phyloP scores from a whole-genome alignment of 108 stramenopile species.

The Schizochytrium sp. region DNA sequence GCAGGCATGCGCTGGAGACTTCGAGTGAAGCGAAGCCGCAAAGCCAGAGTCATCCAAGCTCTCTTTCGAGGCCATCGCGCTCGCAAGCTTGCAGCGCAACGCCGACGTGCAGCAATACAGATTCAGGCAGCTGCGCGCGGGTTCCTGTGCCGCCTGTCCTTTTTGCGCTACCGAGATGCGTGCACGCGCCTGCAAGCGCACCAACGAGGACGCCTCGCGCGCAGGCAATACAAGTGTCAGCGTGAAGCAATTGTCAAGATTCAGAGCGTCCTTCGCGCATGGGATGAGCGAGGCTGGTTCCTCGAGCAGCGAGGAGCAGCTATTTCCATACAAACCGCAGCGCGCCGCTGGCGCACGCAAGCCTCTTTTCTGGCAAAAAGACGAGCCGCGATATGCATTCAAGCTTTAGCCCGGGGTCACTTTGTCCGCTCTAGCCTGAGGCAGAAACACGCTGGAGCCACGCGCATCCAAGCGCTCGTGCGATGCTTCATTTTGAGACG shows the following conservation, averaged over 20 bases:
- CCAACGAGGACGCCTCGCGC: neutral
- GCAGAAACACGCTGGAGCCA: neutral
- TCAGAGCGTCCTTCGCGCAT: neutral
- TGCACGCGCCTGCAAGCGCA: neutral
- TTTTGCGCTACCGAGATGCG: neutral
- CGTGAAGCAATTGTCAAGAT: neutral
- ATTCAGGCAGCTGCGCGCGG: neutral
- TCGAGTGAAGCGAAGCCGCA: neutral
- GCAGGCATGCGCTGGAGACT: neutral
- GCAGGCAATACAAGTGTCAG: neutral
- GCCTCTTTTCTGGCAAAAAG: neutral
- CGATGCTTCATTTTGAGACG: neutral
- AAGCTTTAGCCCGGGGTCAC: neutral
- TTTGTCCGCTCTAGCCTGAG: neutral
- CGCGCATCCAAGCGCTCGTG: neutral
- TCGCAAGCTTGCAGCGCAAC: neutral
- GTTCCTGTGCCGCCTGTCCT: no score
- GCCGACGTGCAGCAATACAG: neutral
- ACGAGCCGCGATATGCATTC: neutral
- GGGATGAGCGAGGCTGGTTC: neutral
- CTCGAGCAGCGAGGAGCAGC: neutral
- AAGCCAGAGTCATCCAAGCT: neutral
- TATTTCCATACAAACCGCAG: neutral
- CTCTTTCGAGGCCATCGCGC: neutral
- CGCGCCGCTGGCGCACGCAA: neutral